Percentiles rank a stretch among this genome's conserved stretches.
Evolutionary conservation across 176 grass and related monocot species (phyloP).

Genomic region (Phoenix dactylifera): DNA sequence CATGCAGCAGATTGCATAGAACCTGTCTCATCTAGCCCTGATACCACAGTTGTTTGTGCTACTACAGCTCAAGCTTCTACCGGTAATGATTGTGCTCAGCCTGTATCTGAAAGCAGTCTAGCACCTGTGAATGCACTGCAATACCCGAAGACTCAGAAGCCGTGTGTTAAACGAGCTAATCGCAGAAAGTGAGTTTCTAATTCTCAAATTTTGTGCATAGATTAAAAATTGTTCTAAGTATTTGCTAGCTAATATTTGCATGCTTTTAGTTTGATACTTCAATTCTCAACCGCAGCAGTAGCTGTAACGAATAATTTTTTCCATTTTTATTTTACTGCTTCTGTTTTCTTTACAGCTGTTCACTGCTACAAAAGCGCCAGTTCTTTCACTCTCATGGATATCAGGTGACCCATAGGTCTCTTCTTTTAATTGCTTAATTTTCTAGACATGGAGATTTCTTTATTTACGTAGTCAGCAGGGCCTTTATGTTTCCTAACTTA

Average conservation of each 20-base stretch:
- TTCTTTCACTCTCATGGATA: slow-evolving; percentile 78
- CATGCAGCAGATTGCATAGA: slow-evolving; percentile 3
- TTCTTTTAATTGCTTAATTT: neutral
- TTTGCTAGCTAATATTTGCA: too few relatives aligned
- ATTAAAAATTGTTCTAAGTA: too few relatives aligned
- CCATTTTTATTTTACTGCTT: neutral
- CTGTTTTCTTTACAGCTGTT: slow-evolving; percentile 34
- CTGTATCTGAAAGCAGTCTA: slow-evolving; percentile 34
- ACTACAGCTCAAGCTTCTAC: slow-evolving; percentile 33
- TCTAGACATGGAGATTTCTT: too few relatives aligned
- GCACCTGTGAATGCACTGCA: slow-evolving; percentile 41
- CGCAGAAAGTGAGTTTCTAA: slow-evolving; percentile 47
- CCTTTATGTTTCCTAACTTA: too few relatives aligned
- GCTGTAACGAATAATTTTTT: neutral
- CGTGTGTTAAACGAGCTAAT: slow-evolving; percentile 44
- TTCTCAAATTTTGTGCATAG: neutral
- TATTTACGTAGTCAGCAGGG: too few relatives aligned
- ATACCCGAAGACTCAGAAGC: slow-evolving; percentile 61
- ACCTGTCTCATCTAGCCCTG: slow-evolving; percentile 11
- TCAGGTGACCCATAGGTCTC: slow-evolving; percentile 42
- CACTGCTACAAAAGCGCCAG: slow-evolving; percentile 56
- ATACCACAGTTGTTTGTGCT: slow-evolving; percentile 5
- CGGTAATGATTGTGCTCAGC: slow-evolving; percentile 22
- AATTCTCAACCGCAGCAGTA: too few relatives aligned
- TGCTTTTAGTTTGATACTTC: too few relatives aligned